These are phyloP conservation scores for Xylariaceae sp. DNA, from an alignment of 2,329 filamentous ascomycete species.

Conservation along the genomic window DNA sequence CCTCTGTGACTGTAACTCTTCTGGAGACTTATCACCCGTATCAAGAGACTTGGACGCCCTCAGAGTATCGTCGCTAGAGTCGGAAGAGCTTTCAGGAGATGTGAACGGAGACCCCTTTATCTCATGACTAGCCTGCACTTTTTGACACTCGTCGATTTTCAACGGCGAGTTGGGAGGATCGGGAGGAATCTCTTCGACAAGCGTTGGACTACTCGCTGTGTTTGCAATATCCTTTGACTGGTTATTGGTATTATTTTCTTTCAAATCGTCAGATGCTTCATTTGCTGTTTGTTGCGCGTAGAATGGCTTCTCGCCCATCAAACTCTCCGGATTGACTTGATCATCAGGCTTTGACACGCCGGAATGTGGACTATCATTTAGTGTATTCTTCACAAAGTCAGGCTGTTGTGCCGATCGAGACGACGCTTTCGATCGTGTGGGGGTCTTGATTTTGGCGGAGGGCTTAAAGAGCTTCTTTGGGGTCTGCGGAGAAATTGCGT, in stretches of 20 bases:
- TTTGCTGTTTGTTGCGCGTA: conserved; percentile 3
- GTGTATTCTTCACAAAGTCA: background rate
- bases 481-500: conserved; percentile 27
- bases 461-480: conserved; percentile 33
- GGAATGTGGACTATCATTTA: background rate
- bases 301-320: conserved; percentile 11
- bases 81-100: conserved; percentile 17
- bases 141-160: conserved; percentile 28
- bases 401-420: conserved; percentile 11
- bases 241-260: conserved; percentile 7
- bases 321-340: conserved; percentile 11
- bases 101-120: conserved; percentile 30
- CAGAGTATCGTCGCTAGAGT: conserved; percentile 5
- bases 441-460: conserved; percentile 31
- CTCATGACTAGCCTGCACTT: conserved; percentile 27
- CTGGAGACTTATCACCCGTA: conserved; percentile 20
- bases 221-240: conserved; percentile 11
- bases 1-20: background rate
- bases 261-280: background rate
- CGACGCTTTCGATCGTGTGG: conserved; percentile 23
- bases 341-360: background rate
- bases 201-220: conserved; percentile 5
- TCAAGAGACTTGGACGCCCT: conserved; percentile 7
- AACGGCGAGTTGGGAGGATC: conserved; percentile 21
- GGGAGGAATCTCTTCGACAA: conserved; percentile 10